Evolutionary conservation across 768 basidiomycete genomes (phyloP).

Genomic region (Coprinellus micaceus): DNA sequence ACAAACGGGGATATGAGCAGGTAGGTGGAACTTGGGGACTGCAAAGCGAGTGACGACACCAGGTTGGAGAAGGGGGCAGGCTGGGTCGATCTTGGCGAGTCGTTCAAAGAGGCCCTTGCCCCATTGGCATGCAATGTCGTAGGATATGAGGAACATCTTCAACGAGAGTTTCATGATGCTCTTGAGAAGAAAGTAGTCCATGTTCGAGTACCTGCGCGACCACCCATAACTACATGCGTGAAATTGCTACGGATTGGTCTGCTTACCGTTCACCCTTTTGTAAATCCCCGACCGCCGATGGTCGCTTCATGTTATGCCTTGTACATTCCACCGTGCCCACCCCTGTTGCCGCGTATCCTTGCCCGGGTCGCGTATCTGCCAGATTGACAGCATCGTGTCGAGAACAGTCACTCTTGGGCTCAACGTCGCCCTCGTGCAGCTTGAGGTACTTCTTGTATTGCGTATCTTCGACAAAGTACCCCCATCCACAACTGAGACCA

Average conservation of each 20-base stretch:
- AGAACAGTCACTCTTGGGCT: conserved; percentile 23
- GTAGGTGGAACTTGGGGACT: background rate
- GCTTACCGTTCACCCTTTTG: conserved; percentile 31
- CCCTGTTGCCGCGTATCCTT: conserved; percentile 24
- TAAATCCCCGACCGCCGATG: conserved; percentile 24
- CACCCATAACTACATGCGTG: background rate
- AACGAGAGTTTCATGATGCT: background rate
- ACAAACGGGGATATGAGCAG: background rate
- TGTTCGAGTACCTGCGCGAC: conserved; percentile 24
- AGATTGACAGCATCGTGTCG: conserved; percentile 26
- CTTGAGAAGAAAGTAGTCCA: conserved; percentile 26
- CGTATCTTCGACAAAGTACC: conserved; percentile 12
- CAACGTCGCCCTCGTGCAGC: background rate
- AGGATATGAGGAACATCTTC: conserved; percentile 16
- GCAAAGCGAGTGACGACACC: background rate
- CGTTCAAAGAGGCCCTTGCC: conserved; percentile 15
- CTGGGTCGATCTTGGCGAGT: conserved; percentile 16
- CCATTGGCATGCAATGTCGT: conserved; percentile 29
- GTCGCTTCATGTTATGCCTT: conserved; percentile 27
- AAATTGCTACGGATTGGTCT: background rate
- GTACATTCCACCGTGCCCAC: conserved; percentile 26
- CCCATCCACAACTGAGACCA: conserved; percentile 7
- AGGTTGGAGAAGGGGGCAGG: background rate
- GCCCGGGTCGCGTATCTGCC: conserved; percentile 15
- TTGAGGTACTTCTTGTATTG: conserved; percentile 9